Conservation (phyloP, 148 eudicot genomes). For the Heliosperma pusillum region DNA sequence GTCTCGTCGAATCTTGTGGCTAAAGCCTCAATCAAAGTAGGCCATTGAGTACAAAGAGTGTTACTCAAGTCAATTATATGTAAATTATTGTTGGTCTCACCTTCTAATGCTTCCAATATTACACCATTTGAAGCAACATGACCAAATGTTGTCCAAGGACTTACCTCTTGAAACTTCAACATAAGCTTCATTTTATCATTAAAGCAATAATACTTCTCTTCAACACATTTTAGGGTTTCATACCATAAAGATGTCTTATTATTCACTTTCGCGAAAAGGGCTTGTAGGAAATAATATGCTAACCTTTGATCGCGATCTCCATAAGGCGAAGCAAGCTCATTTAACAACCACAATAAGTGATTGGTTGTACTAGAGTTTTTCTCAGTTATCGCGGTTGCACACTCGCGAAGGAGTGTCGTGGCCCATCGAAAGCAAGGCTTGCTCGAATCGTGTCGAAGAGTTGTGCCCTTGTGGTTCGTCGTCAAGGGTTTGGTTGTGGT, state of each 20-base stretch:
- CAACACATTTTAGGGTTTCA: conserved; percentile 13
- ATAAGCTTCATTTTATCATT: conserved; percentile 23
- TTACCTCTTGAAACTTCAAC: conserved; percentile 36
- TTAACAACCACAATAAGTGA: conserved; percentile 29
- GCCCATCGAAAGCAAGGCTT: conserved; percentile 15
- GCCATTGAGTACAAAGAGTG: conserved; percentile 40
- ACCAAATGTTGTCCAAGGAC: conserved; percentile 37
- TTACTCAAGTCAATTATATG: conserved; percentile 31
- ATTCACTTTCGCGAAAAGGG: conserved; percentile 22
- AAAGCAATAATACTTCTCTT: conserved; percentile 22
- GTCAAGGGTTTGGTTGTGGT: conserved; percentile 20
- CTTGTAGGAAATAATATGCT: conserved; percentile 29
- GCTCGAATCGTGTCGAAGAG: neutral
- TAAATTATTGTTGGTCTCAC: conserved; percentile 18
- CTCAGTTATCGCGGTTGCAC: conserved; percentile 21
- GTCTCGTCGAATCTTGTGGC: conserved; percentile 29
- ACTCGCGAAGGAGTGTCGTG: conserved; percentile 21
- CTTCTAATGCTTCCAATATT: conserved; percentile 31
- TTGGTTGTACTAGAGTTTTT: conserved; percentile 19
- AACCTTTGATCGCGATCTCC: conserved; percentile 33
- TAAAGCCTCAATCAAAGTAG: conserved; percentile 34
- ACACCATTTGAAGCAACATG: conserved; percentile 39
- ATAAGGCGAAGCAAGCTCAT: conserved; percentile 29
- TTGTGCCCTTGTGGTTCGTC: neutral
- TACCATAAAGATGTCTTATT: conserved; percentile 15